Evolutionary conservation across 208 protist genomes (phyloP).

Genomic region (Herpetomonas samuelpessoai): DNA sequence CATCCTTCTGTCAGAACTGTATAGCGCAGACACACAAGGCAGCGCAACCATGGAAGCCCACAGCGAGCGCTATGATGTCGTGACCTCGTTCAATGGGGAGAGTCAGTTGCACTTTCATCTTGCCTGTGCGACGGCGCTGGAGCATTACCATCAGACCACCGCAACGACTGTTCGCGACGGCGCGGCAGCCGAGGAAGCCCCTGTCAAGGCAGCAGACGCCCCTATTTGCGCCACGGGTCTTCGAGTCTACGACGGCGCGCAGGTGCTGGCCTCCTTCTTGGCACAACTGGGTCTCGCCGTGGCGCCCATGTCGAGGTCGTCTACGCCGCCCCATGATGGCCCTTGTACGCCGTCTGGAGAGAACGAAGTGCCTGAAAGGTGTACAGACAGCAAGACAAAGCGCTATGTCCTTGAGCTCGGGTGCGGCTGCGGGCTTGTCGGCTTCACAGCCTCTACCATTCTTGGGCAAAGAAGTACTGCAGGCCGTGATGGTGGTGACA

Average conservation of each 20-base stretch:
- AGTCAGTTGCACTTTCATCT: constrained; percentile 29
- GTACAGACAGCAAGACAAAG: background rate
- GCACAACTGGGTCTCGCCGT: constrained; percentile 25
- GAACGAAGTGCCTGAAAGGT: background rate
- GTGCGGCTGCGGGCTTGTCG: constrained; percentile 62
- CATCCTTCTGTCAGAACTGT: too few species aligned
- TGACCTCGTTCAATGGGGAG: constrained; percentile 30
- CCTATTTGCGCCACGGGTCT: constrained; percentile 53
- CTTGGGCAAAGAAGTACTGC: constrained; percentile 3
- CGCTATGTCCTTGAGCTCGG: constrained; percentile 46
- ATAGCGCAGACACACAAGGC: background rate
- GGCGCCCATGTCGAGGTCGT: too few species aligned
- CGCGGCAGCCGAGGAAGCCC: too few species aligned
- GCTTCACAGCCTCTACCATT: constrained; percentile 33
- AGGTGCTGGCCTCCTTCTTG: constrained; percentile 61
- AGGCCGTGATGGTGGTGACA: background rate
- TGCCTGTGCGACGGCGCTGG: constrained; percentile 45
- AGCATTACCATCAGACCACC: constrained; percentile 55
- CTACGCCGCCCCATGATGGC: too few species aligned
- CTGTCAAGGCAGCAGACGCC: background rate
- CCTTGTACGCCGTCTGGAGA: too few species aligned
- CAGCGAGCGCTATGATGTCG: constrained; percentile 40
- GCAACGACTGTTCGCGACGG: too few species aligned
- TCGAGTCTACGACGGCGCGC: constrained; percentile 68
- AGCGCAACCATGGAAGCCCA: constrained; percentile 17